phyloP scores from a whole-genome alignment of 2,329 filamentous ascomycete species.

The Conoideocrella luteorostrata region DNA sequence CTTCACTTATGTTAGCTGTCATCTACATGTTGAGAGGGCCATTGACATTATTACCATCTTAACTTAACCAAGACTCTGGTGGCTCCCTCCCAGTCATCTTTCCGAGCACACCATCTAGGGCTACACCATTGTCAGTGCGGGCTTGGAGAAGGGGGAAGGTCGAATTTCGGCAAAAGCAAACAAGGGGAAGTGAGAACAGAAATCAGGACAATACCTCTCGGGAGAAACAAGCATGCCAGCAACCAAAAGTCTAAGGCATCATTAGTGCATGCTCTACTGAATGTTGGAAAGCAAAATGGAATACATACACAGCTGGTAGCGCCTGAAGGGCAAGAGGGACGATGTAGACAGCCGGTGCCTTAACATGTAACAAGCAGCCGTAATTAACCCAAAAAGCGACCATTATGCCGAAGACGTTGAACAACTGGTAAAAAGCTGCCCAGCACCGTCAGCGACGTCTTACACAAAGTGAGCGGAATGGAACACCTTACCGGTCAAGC shows the following conservation, averaged over 20 bases:
- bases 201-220: constrained; percentile 31
- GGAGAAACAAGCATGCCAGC: constrained; percentile 54
- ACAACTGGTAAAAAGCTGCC: constrained; percentile 42
- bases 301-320: constrained; percentile 50
- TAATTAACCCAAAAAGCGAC: constrained; percentile 47
- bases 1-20: constrained; percentile 16
- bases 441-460: neutral
- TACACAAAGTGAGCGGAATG: neutral
- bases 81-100: constrained; percentile 62
- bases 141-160: neutral
- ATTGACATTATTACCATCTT: no score
- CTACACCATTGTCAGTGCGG: constrained; percentile 32
- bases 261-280: no score
- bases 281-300: neutral
- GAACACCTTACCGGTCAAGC: constrained; percentile 32
- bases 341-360: constrained; percentile 45
- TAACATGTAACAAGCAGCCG: constrained; percentile 40
- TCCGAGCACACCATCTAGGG: constrained; percentile 61
- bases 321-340: constrained; percentile 60
- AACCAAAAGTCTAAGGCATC: constrained; percentile 45
- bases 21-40: neutral
- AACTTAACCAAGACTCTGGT: constrained; percentile 48
- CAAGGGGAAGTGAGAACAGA: no score
- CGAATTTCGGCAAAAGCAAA: neutral
- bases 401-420: constrained; percentile 39